Conservation (phyloP, 345 rosid species). For the Carallia pectinifolia region DNA sequence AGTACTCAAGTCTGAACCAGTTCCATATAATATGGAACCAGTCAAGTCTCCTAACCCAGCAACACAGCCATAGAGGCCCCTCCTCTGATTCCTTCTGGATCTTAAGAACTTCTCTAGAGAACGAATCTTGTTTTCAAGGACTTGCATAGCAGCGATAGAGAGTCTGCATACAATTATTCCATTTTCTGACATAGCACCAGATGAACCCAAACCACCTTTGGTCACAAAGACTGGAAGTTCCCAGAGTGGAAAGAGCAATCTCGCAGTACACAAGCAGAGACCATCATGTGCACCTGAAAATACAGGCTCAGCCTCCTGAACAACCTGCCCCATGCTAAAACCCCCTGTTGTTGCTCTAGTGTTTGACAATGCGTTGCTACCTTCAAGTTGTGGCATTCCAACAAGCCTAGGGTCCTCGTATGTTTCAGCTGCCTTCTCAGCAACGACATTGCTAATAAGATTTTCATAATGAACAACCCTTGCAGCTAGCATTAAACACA, state of each 20-base stretch:
- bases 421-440: slow-evolving; percentile 95
- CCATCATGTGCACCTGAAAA: slow-evolving; percentile 96
- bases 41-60: slow-evolving; percentile 85
- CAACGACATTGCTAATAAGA: slow-evolving; percentile 62
- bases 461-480: slow-evolving; percentile 78
- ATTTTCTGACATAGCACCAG: slow-evolving; percentile 47
- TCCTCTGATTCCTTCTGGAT: slow-evolving; percentile 86
- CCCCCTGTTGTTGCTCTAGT: slow-evolving; percentile 86
- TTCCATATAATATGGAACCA: slow-evolving; percentile 86
- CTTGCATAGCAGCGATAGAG: slow-evolving; percentile 70
- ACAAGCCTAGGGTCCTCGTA: slow-evolving; percentile 96
- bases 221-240: slow-evolving; percentile 76
- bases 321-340: slow-evolving; percentile 99
- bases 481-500: slow-evolving; percentile 95
- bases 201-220: slow-evolving; percentile 45
- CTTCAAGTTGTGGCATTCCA: slow-evolving; percentile 95
- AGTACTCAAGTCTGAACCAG: slow-evolving; percentile 59
- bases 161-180: slow-evolving; percentile 74
- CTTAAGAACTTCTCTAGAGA: slow-evolving; percentile 82
- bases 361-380: slow-evolving; percentile 67
- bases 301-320: slow-evolving; percentile 93
- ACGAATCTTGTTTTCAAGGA: slow-evolving; percentile 81
- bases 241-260: slow-evolving; percentile 93
- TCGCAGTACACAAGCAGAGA: slow-evolving; percentile 85
- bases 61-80: slow-evolving; percentile 94